Evolutionary conservation across 1,139 yeast genomes (phyloP).

Genomic region (Cylindricascospora bacillispora): DNA sequence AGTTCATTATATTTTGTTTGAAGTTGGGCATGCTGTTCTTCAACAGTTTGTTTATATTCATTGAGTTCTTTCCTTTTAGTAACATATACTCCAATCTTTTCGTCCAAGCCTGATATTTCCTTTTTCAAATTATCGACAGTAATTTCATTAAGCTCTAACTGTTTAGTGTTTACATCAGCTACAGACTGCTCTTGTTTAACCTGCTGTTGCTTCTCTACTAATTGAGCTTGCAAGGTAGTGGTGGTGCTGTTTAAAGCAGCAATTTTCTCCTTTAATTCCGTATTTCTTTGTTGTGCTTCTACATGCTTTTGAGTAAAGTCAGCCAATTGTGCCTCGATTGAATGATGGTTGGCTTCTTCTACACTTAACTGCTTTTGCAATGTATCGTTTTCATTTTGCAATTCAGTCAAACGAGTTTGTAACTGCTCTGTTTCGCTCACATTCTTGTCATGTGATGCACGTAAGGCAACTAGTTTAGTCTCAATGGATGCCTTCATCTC

Average conservation of each 20-base stretch:
- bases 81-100: constrained; percentile 16
- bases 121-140: constrained; percentile 31
- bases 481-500: constrained; percentile 61
- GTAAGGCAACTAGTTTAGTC: constrained; percentile 48
- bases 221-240: constrained; percentile 42
- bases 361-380: constrained; percentile 65
- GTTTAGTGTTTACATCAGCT: constrained; percentile 54
- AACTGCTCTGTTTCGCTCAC: constrained; percentile 62
- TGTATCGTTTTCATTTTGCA: constrained; percentile 59
- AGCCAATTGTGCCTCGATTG: constrained; percentile 55
- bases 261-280: constrained; percentile 52
- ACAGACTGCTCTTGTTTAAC: constrained; percentile 50
- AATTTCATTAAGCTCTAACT: constrained; percentile 47
- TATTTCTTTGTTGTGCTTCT: constrained; percentile 54
- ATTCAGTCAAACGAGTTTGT: constrained; percentile 43
- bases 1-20: constrained; percentile 26
- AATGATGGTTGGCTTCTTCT: constrained; percentile 70
- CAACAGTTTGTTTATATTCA: constrained; percentile 26
- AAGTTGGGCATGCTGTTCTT: constrained; percentile 30
- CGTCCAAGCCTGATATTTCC: constrained; percentile 37
- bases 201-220: constrained; percentile 40
- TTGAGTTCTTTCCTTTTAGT: constrained; percentile 29
- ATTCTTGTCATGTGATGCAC: constrained; percentile 67
- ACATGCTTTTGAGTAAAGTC: constrained; percentile 49
- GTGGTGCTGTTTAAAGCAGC: constrained; percentile 57